Evolutionary conservation across 192 early-diverging fungal species (phyloP).

Genomic region (Geosiphon pyriformis): DNA sequence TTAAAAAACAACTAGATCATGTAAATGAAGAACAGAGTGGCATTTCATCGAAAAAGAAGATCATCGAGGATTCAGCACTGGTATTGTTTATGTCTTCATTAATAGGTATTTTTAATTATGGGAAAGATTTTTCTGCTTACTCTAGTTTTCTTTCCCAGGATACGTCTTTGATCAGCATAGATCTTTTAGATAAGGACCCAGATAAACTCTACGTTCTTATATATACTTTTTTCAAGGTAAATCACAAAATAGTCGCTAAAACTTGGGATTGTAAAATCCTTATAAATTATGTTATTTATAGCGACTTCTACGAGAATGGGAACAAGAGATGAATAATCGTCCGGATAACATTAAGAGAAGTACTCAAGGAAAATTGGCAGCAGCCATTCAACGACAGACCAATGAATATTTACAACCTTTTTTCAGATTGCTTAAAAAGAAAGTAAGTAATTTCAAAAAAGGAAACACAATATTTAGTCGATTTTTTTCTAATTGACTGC

Average conservation of each 20-base stretch:
- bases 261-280: background rate
- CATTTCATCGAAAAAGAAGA: conserved; percentile 41
- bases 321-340: conserved; percentile 62
- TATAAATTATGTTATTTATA: conserved; percentile 6
- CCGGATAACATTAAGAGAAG: conserved; percentile 76
- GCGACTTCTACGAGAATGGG: conserved; percentile 84
- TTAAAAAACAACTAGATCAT: conserved; percentile 55
- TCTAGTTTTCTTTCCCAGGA: conserved; percentile 42
- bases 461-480: too few species aligned
- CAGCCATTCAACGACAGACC: conserved; percentile 79
- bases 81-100: conserved; percentile 25
- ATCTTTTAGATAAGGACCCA: conserved; percentile 70
- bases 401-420: conserved; percentile 89
- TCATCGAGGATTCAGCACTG: conserved; percentile 40
- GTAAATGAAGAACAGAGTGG: conserved; percentile 43
- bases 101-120: background rate
- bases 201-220: conserved; percentile 70
- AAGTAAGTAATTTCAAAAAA: conserved; percentile 30
- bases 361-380: conserved; percentile 72
- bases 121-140: background rate
- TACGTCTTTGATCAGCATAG: conserved; percentile 62
- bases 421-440: conserved; percentile 75
- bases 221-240: conserved; percentile 73
- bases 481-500: background rate
- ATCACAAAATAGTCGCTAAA: background rate